Evolutionary conservation across 2,329 filamentous ascomycete genomes (phyloP).

Genomic region (Exophiala viscosa): DNA sequence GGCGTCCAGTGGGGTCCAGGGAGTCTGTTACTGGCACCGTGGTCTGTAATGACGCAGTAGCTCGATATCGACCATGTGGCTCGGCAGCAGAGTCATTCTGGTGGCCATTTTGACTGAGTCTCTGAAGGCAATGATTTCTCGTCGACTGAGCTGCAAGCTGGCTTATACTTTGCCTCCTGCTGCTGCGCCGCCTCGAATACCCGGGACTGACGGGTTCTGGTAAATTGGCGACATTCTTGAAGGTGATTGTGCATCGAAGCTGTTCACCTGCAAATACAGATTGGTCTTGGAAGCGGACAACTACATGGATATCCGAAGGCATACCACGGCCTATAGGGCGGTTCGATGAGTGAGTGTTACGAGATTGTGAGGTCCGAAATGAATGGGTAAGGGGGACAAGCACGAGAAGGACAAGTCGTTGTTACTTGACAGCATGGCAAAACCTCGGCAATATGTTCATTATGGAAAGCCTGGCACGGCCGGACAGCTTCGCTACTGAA

Average conservation of each 20-base stretch:
- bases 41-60: constrained; percentile 40
- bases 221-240: constrained; percentile 72
- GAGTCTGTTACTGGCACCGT: constrained; percentile 32
- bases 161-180: constrained; percentile 24
- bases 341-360: not conserved
- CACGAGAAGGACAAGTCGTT: too few species aligned
- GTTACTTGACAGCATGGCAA: not conserved
- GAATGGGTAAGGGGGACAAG: not conserved
- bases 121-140: not conserved
- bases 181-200: constrained; percentile 25
- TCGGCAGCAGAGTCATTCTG: constrained; percentile 12
- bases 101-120: constrained; percentile 15
- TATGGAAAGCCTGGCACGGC: not conserved
- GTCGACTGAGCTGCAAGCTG: constrained; percentile 20
- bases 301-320: constrained; percentile 81
- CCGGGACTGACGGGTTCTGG: constrained; percentile 38
- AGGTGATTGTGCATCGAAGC: constrained; percentile 91
- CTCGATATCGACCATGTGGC: constrained; percentile 32
- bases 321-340: constrained; percentile 29
- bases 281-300: constrained; percentile 89
- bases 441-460: constrained; percentile 8
- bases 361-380: not conserved
- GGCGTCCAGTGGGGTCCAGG: constrained; percentile 27
- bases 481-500: too few species aligned
- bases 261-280: constrained; percentile 96